Base-by-base conservation (phyloP, 495 filamentous ascomycete species). In the Glonium stellatum region DNA sequence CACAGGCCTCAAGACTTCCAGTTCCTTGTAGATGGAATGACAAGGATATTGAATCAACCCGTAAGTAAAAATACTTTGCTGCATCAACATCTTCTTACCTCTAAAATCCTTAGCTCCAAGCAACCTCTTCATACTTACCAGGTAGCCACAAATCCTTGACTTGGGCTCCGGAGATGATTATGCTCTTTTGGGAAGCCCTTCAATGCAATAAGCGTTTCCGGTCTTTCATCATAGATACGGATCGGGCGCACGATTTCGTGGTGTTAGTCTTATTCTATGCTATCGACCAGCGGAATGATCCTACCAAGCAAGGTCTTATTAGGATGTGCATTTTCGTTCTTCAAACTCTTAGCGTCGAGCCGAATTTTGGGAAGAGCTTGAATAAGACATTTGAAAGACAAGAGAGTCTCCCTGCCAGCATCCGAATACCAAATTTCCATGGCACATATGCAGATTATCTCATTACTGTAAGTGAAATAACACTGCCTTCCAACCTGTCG, bases 191-290 rank as follows among this genome's bases (percentile, higher is more conserved):
- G 93, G 93, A 99, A 74, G 82, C 88, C 8, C 80, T 95, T 27
- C 93, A 99, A 72, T 97, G 92, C 79, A 99, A 99, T 73, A 97
- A 95, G 75, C 82, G 95, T 51, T 97, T 99, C 74, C 79, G 95
- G 51, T 92, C 90, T 1, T 99, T 96, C 73, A 92, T 99, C 69
- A 91, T 97, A 61, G 93, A 97, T 64, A 97, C 93, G 0, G 90
- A 96, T 64, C 80, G 92, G 41, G 87, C 89, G 0, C 89, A 96
- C 68, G 93, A 99, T 70, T 97, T 97, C 68, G 78, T 96, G 46
- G 84, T 97, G 44, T 78, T 97, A 25, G 85, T 95, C 54, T 75
- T 97, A 2, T 97, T 93, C 75, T 97, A 97, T 72, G 89, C 90
- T 13, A 82, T 95, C 36, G 89, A 95, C 67, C 87, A 92, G 69